Evolutionary conservation across 1,139 yeast species (phyloP), one percentile per base, ranked within the genome.

Genomic region (Eremothecium cymbalariae): DNA sequence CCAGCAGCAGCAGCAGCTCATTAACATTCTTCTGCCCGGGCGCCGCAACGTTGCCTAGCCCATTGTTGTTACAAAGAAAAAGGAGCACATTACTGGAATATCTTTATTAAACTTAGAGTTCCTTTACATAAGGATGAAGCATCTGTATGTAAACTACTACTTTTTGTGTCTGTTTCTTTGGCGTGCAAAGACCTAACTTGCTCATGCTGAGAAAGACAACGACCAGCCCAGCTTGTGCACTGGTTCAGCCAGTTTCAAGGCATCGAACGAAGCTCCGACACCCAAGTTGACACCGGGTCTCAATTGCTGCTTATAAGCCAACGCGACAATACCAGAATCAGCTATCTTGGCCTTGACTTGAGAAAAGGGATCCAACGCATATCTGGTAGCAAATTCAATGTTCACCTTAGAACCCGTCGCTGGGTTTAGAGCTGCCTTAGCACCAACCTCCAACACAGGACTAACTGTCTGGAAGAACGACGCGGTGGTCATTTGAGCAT

Each of bases 141-240:
- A n/a, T n/a, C n/a, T n/a, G n/a, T n/a, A n/a, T n/a, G n/a, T n/a
- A n/a, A n/a, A n/a, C n/a, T n/a, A n/a, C n/a, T n/a, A n/a, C n/a
- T n/a, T n/a, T n/a, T n/a, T n/a, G n/a, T n/a, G n/a, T n/a, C n/a
- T n/a, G n/a, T n/a, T n/a, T n/a, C n/a, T n/a, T n/a, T n/a, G n/a
- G n/a, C n/a, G n/a, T n/a, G n/a, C n/a, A n/a, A n/a, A n/a, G n/a
- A n/a, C n/a, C n/a, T 19, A 19, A 8, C 9, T 19, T 19, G 18
- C 30, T 64, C 78, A 85, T 62, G 94, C 93, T 55, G 90, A 70
- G 71, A 88, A 88, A 50, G 95, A 75, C 65, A 90, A 74, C 43
- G 95, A 84, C 72, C 84, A 74, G 67, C 98, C 98, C 59, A 90
- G 74, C 78, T 93, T 88, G 79, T 90, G 98, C 59, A 93, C 95